Evolutionary conservation across 208 protist species (phyloP), one percentile per base, ranked within the genome.

Genomic region (Trichomonas vaginalis): DNA sequence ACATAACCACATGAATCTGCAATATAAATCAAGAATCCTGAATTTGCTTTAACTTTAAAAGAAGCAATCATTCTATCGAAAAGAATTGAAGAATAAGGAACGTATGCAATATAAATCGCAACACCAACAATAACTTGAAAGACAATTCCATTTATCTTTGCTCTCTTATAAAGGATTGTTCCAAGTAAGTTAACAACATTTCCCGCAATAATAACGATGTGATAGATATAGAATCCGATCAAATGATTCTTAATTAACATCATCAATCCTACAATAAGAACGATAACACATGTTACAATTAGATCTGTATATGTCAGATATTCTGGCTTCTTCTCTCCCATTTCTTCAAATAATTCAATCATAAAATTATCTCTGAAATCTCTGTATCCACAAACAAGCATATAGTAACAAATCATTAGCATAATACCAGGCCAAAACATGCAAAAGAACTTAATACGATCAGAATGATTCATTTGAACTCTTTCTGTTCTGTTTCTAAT

Each of bases 331-430:
- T 86, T 45, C 1, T 46, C 35, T 32, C 37, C 37, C 10, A 86
- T 39, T 45, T 12, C 79, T 32, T 15, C 6, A 4, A 12, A 86
- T 32, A 86, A 17, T 86, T 86, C 79, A 86, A 35, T 4, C 1
- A 35, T 35, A 45, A 86, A 86, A 86, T 86, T 86, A 86, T 86
- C 79, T 86, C 79, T 86, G 79, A 86, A 86, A 45, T 86, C 79
- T 21, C 79, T 12, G n/a, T 86, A 86, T 10, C 35, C 27, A 32
- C 35, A 45, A 17, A 45, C 15, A 45, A 86, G 9, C 79, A 86
- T 86, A 17, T 39, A n/a, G 37, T 45, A 86, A 21, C 37, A 17
- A 21, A 86, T 45, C 79, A 86, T 86, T 4, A 86, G 17, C 6
- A 86, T 17, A 45, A 86, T 17, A 15, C 79, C 79, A 32, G 79